Percentiles rank a stretch among this genome's conserved stretches.
These are phyloP conservation scores for Metschnikowia reukaufii DNA, from an alignment of 805 yeast genomes.

Conservation along the genomic window DNA sequence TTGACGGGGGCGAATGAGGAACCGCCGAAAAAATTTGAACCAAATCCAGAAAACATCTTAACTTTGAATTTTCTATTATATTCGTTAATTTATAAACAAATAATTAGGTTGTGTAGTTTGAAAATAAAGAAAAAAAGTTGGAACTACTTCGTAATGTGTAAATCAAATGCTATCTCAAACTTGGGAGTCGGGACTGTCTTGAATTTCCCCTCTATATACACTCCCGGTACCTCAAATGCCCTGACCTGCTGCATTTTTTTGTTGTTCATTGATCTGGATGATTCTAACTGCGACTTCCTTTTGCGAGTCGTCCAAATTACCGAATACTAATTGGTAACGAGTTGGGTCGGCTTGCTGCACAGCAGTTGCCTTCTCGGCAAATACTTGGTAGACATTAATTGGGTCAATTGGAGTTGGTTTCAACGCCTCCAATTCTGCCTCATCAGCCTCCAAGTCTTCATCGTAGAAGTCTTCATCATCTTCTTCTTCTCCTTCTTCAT, in stretches of 20 bases:
- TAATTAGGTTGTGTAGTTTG: no score
- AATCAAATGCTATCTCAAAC: neutral
- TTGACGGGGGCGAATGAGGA: slow-evolving; percentile 31
- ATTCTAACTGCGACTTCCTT: slow-evolving; percentile 32
- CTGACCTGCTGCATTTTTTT: slow-evolving; percentile 13
- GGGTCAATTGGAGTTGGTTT: slow-evolving; percentile 77
- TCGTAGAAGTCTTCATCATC: slow-evolving; percentile 27
- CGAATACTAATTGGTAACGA: slow-evolving; percentile 51
- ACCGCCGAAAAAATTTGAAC: slow-evolving; percentile 38
- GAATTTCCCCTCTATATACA: slow-evolving; percentile 6
- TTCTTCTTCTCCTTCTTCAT: slow-evolving; percentile 30
- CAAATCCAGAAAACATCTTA: slow-evolving; percentile 49
- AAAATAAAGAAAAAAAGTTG: neutral
- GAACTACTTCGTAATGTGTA: neutral
- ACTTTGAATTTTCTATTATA: no score
- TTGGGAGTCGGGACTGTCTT: neutral
- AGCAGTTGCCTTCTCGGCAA: slow-evolving; percentile 52
- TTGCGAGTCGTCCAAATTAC: slow-evolving; percentile 37
- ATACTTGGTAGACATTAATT: slow-evolving; percentile 66
- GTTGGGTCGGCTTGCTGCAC: slow-evolving; percentile 49
- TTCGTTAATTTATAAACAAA: no score
- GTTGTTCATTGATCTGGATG: slow-evolving; percentile 24
- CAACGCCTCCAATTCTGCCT: slow-evolving; percentile 79
- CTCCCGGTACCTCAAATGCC: slow-evolving; percentile 1
- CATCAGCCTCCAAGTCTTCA: slow-evolving; percentile 52